These are phyloP conservation scores for Haplosporangium sp. DNA, from an alignment of 371 early-diverging fungal genomes.

Conservation along the genomic window DNA sequence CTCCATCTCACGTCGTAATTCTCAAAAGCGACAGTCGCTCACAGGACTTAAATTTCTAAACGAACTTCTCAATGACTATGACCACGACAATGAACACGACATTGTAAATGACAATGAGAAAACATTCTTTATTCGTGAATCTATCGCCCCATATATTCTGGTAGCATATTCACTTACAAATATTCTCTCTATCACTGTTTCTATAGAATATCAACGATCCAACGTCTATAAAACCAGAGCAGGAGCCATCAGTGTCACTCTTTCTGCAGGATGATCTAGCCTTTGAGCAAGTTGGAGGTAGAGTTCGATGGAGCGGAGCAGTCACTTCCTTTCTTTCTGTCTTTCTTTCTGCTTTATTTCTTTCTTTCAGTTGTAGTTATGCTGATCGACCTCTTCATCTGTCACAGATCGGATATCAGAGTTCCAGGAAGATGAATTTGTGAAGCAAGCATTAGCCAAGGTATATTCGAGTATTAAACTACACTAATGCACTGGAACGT, in stretches of 20 bases:
- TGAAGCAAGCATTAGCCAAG: slow-evolving; percentile 82
- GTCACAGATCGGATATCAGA: slow-evolving; percentile 68
- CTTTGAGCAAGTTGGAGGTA: slow-evolving; percentile 55
- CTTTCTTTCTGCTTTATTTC: background rate
- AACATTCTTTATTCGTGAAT: no score
- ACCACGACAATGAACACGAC: slow-evolving; percentile 1
- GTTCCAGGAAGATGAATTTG: slow-evolving; percentile 83
- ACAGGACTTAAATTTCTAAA: slow-evolving; percentile 51
- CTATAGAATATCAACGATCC: slow-evolving; percentile 16
- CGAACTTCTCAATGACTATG: slow-evolving; percentile 39
- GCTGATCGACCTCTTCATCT: background rate
- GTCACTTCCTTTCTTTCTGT: background rate
- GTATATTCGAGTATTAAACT: slow-evolving; percentile 24
- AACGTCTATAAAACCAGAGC: slow-evolving; percentile 24
- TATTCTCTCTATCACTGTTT: background rate
- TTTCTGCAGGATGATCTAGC: slow-evolving; percentile 48
- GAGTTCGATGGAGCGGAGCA: background rate
- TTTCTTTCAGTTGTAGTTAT: background rate
- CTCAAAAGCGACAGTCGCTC: slow-evolving; percentile 47
- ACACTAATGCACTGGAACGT: background rate
- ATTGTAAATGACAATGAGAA: background rate
- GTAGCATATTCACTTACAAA: no score
- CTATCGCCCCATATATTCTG: no score
- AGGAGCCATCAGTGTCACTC: slow-evolving; percentile 28
- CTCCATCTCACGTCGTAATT: slow-evolving; percentile 24